A percentile compares a stretch with the other conserved stretches of the same genome.
Conservation (phyloP, 768 basidiomycete genomes). For the Russula dissimulans region DNA sequence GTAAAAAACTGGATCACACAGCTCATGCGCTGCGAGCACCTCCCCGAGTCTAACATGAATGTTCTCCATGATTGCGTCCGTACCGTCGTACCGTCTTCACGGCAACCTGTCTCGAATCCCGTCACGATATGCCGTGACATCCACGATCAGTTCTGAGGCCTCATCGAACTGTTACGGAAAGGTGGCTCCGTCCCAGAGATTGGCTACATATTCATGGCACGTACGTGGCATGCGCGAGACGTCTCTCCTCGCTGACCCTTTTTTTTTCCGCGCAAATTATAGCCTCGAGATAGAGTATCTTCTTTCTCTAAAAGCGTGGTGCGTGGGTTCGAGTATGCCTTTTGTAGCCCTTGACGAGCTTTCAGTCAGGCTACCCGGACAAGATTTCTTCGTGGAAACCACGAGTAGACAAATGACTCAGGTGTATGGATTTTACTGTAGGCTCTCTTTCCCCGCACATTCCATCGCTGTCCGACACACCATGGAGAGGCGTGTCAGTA, state of each 20-base stretch:
- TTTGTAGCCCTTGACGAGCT: too few species aligned
- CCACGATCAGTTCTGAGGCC: conserved; percentile 96
- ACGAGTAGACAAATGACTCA: too few species aligned
- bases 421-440: too few species aligned
- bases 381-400: too few species aligned
- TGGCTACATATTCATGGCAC: too few species aligned
- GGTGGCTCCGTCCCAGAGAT: conserved; percentile 81
- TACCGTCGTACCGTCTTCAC: conserved; percentile 61
- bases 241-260: conserved; percentile 16
- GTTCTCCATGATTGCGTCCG: too few species aligned
- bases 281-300: conserved; percentile 91
- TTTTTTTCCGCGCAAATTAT: conserved; percentile 55
- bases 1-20: conserved; percentile 84
- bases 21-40: conserved; percentile 38
- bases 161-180: conserved; percentile 79
- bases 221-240: too few species aligned
- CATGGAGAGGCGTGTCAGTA: conserved; percentile 87
- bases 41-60: too few species aligned
- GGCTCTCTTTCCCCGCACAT: too few species aligned
- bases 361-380: too few species aligned
- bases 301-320: conserved; percentile 85
- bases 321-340: conserved; percentile 12
- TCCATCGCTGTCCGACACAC: conserved; percentile 3
- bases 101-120: conserved; percentile 91
- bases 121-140: conserved; percentile 95